Percentiles rank a stretch among this genome's conserved stretches.
phyloP scores from a whole-genome alignment of 495 filamentous ascomycete genomes.

The Xanthoparmelia taractica region DNA sequence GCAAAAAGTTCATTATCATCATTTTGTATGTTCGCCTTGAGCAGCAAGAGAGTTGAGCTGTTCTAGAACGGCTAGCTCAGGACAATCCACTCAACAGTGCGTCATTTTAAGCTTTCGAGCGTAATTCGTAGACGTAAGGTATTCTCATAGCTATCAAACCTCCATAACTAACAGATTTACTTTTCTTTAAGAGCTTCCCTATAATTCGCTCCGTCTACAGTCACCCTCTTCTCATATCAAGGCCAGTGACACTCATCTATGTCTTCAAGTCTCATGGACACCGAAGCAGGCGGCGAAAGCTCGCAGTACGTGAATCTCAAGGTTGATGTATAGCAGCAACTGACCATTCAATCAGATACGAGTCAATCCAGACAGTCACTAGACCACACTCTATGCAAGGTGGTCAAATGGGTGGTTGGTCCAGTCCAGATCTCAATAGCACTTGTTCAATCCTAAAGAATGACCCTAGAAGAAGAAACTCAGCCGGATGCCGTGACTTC shows the following conservation, averaged over 20 bases:
- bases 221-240: background rate
- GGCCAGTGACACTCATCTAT: conserved; percentile 4
- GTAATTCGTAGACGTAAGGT: too few relatives aligned
- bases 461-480: conserved; percentile 18
- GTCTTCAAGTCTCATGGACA: conserved; percentile 45
- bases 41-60: background rate
- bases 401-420: conserved; percentile 53
- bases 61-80: conserved; percentile 14
- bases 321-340: conserved; percentile 6
- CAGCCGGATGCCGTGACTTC: conserved; percentile 16
- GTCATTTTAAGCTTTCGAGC: conserved; percentile 13
- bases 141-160: background rate
- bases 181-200: background rate
- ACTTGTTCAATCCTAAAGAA: background rate
- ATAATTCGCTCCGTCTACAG: background rate
- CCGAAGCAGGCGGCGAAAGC: conserved; percentile 54
- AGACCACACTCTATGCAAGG: conserved; percentile 45
- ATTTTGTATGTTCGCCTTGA: background rate
- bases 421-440: background rate
- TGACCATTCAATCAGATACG: conserved; percentile 43
- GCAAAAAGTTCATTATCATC: background rate
- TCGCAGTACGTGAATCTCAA: conserved; percentile 44
- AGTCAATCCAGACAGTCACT: conserved; percentile 46
- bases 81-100: conserved; percentile 11
- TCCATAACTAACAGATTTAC: background rate